Conservation (phyloP, 352 stramenopile genomes). For the Pilasporangium apinafurcum region DNA sequence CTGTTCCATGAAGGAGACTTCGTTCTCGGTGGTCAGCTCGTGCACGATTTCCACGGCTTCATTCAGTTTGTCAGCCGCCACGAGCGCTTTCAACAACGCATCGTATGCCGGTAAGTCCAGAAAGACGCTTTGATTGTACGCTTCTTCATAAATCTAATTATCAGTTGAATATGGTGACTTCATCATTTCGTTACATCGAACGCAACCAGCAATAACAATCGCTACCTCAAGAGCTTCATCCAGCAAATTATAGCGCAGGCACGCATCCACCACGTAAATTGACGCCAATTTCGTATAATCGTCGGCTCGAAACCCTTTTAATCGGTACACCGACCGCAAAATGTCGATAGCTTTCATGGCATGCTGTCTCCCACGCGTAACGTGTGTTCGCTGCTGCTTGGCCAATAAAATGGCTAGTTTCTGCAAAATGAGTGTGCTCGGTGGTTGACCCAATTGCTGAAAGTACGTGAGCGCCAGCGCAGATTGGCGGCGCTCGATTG, state of each 20-base stretch:
- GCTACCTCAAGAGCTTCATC: conserved; percentile 51
- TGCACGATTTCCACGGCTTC: conserved; percentile 47
- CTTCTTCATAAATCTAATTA: conserved; percentile 49
- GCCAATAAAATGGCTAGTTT: conserved; percentile 45
- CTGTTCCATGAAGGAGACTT: conserved; percentile 35
- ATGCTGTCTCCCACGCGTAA: no score
- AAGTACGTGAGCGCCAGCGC: conserved; percentile 27
- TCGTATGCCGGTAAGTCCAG: conserved; percentile 58
- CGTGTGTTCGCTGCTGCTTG: conserved; percentile 26
- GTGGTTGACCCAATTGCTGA: conserved; percentile 24
- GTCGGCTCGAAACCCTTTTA: conserved; percentile 29
- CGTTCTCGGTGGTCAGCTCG: conserved; percentile 31
- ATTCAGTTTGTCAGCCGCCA: conserved; percentile 33
- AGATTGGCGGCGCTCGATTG: conserved; percentile 21
- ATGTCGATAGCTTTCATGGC: conserved; percentile 28
- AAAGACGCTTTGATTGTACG: conserved; percentile 38
- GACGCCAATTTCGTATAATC: conserved; percentile 60
- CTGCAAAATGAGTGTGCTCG: conserved; percentile 22
- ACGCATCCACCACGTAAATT: conserved; percentile 66
- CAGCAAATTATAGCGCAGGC: conserved; percentile 40
- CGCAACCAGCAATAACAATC: not conserved
- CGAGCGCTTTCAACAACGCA: conserved; percentile 30
- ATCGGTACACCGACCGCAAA: conserved; percentile 19
- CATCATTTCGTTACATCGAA: conserved; percentile 3
- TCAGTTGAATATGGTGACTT: not conserved